Percentiles rank a stretch among this genome's conserved stretches.
Conservation (phyloP, 805 yeast genomes). For the Zygoascus biomembranicola region DNA sequence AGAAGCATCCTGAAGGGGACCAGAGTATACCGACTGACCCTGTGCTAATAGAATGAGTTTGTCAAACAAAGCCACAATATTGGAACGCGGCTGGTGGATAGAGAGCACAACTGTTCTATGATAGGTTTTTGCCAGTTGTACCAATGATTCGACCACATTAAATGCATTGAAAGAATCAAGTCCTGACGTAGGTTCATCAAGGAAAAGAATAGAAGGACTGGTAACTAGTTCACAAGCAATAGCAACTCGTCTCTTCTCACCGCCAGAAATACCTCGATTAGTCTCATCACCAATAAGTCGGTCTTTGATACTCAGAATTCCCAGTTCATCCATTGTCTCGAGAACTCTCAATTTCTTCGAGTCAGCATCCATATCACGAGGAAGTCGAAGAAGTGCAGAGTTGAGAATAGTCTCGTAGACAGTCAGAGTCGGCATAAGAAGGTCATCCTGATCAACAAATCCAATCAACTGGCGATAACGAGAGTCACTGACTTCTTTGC, state of each 20-base stretch:
- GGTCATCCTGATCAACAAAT: conserved; percentile 95
- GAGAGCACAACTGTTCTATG: conserved; percentile 87
- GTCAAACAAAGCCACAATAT: conserved; percentile 87
- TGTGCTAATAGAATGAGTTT: conserved; percentile 70
- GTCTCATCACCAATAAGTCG: conserved; percentile 82
- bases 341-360: conserved; percentile 72
- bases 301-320: conserved; percentile 77
- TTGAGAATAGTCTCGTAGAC: conserved; percentile 93
- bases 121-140: conserved; percentile 67
- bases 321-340: conserved; percentile 77
- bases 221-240: conserved; percentile 92
- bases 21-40: conserved; percentile 83
- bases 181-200: conserved; percentile 95
- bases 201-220: conserved; percentile 69
- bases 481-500: conserved; percentile 33
- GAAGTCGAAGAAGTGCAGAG: conserved; percentile 82
- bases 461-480: conserved; percentile 68
- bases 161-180: conserved; percentile 89
- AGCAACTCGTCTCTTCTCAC: conserved; percentile 85
- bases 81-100: conserved; percentile 95
- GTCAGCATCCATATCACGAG: conserved; percentile 63
- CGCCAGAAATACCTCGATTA: conserved; percentile 88
- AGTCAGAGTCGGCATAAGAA: conserved; percentile 81
- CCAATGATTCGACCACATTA: conserved; percentile 81
- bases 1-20: conserved; percentile 65